phyloP scores from a whole-genome alignment of 1,284 basidiomycete species.

The Calocybe gambosa region DNA sequence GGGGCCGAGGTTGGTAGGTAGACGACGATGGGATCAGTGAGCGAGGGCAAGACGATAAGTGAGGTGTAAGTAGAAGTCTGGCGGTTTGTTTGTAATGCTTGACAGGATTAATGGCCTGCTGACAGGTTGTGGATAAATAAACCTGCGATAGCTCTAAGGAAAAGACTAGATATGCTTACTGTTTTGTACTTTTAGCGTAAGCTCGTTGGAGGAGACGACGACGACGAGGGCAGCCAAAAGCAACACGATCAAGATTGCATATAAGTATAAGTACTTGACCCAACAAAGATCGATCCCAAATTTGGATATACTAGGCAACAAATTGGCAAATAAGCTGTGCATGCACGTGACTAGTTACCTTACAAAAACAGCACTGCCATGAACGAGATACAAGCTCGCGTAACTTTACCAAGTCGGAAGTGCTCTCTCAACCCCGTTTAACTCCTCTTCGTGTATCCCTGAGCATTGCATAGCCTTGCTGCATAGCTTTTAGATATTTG shows the following conservation, averaged over 20 bases:
- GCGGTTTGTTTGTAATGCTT: conserved; percentile 4
- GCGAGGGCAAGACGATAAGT: background rate
- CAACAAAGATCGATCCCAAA: conserved; percentile 1
- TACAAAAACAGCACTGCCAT: too few relatives aligned
- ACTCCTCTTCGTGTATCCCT: background rate
- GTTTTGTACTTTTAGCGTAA: background rate
- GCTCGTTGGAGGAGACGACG: background rate
- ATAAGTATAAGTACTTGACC: conserved; percentile 10
- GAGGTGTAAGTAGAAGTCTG: background rate
- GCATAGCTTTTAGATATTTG: background rate
- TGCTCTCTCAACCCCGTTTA: background rate
- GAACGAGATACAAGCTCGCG: too few relatives aligned
- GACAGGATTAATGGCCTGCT: background rate
- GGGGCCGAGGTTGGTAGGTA: background rate
- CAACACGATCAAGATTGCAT: conserved; percentile 12
- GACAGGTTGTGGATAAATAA: background rate
- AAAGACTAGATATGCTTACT: too few relatives aligned
- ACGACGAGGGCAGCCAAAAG: background rate
- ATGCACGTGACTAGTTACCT: too few relatives aligned
- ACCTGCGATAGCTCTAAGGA: background rate
- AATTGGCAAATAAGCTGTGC: too few relatives aligned
- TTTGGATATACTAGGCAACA: background rate
- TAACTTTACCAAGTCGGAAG: too few relatives aligned
- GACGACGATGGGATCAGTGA: background rate
- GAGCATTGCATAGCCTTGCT: background rate